A percentile compares a stretch with the other conserved stretches of the same genome.
Conservation (phyloP, 495 filamentous ascomycete species). For the Pseudoneurospora amorphoporcata region DNA sequence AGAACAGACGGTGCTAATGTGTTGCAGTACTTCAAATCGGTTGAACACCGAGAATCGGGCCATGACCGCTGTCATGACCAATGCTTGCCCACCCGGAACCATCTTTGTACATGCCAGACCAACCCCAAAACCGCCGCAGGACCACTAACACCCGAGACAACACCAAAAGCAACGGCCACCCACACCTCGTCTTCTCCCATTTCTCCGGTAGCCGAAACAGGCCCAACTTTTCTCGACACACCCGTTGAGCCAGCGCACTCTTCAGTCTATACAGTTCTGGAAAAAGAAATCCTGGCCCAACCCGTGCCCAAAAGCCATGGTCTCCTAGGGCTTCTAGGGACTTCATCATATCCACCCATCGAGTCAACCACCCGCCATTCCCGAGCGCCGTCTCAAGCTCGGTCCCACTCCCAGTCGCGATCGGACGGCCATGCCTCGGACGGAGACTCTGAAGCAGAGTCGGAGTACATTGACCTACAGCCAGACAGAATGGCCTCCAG, state of each 20-base stretch:
- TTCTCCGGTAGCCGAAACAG: neutral
- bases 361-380: slow-evolving; percentile 34
- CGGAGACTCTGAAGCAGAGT: neutral
- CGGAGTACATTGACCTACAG: slow-evolving; percentile 36
- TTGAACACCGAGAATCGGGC: slow-evolving; percentile 44
- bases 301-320: neutral
- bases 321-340: neutral
- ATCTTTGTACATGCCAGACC: slow-evolving; percentile 25
- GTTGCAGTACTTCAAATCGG: slow-evolving; percentile 55
- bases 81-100: slow-evolving; percentile 40
- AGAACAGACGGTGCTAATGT: neutral
- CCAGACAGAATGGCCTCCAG: slow-evolving; percentile 62
- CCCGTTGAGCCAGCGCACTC: neutral
- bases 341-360: slow-evolving; percentile 14
- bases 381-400: slow-evolving; percentile 38
- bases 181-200: neutral
- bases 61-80: slow-evolving; percentile 47
- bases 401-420: slow-evolving; percentile 32
- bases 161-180: neutral
- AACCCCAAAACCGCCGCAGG: neutral
- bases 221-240: neutral
- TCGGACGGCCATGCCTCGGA: neutral
- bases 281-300: neutral
- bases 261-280: neutral
- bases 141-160: neutral